A percentile compares a stretch with the other conserved stretches of the same genome.
Conservation (phyloP, 495 filamentous ascomycete genomes). For the Lasiosphaeria hispida region DNA sequence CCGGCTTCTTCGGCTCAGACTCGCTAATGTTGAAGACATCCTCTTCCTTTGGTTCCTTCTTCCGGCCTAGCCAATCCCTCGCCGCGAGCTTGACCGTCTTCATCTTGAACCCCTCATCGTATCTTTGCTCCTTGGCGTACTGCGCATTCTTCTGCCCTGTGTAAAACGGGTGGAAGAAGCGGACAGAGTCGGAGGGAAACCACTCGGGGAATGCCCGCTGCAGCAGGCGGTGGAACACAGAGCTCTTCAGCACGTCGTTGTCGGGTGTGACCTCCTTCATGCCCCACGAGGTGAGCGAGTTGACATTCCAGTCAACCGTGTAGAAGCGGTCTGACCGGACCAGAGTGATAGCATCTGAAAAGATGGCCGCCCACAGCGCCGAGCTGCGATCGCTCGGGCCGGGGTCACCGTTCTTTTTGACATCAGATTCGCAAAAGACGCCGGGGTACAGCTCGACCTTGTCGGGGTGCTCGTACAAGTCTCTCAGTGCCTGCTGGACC, state of each 20-base stretch:
- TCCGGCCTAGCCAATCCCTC: background rate
- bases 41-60: background rate
- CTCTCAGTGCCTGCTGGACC: slow-evolving; percentile 61
- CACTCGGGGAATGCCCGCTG: slow-evolving; percentile 67
- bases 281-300: slow-evolving; percentile 75
- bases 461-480: slow-evolving; percentile 77
- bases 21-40: slow-evolving; percentile 4
- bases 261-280: slow-evolving; percentile 69
- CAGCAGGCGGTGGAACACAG: slow-evolving; percentile 71
- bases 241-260: slow-evolving; percentile 65
- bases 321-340: slow-evolving; percentile 82
- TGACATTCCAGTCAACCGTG: slow-evolving; percentile 64
- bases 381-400: slow-evolving; percentile 54
- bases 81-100: background rate
- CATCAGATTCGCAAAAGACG: slow-evolving; percentile 58
- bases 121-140: slow-evolving; percentile 1
- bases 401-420: slow-evolving; percentile 6
- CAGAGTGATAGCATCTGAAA: slow-evolving; percentile 75
- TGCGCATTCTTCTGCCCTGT: slow-evolving; percentile 8
- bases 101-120: background rate
- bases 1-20: slow-evolving; percentile 7
- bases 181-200: slow-evolving; percentile 70
- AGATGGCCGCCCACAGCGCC: slow-evolving; percentile 68
- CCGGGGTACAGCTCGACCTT: slow-evolving; percentile 48
- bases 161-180: slow-evolving; percentile 67